A percentile compares a stretch with the other conserved stretches of the same genome.
These are phyloP conservation scores for Cucurbita pepo DNA, from an alignment of 306 rosid genomes.

Conservation along the genomic window DNA sequence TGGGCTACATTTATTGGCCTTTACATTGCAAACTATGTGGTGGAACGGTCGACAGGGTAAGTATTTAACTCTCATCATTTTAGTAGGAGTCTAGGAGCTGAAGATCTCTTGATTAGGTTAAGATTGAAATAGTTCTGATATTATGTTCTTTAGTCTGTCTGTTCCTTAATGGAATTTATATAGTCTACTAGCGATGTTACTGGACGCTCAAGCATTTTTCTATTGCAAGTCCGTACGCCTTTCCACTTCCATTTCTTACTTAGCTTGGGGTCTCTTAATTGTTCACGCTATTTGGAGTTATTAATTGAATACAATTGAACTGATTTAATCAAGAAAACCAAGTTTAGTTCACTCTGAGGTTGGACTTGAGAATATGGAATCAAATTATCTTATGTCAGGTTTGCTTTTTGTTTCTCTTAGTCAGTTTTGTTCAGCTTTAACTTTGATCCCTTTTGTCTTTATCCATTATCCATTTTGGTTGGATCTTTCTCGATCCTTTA, in stretches of 20 bases:
- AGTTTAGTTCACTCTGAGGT: neutral
- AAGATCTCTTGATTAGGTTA: neutral
- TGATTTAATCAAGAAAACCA: neutral
- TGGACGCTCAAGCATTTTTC: neutral
- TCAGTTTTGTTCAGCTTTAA: neutral
- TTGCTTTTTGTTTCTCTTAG: neutral
- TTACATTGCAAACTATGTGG: constrained; percentile 90
- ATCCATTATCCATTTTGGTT: neutral
- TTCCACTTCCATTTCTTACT: neutral
- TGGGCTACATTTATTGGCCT: constrained; percentile 99
- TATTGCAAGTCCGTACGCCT: neutral
- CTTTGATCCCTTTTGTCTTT: neutral
- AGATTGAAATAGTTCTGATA: neutral
- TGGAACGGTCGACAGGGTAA: constrained; percentile 96
- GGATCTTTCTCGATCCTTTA: neutral
- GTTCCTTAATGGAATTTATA: neutral
- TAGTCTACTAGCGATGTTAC: too few relatives aligned
- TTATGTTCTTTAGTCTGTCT: neutral
- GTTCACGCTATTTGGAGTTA: neutral
- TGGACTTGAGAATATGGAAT: neutral
- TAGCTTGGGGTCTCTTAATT: neutral
- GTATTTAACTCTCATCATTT: constrained; percentile 8
- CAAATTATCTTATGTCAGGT: neutral
- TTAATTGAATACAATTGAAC: neutral
- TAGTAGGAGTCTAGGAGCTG: neutral